Base-by-base conservation (phyloP, 176 grass and related monocot genomes). In the Guadua angustifolia region DNA sequence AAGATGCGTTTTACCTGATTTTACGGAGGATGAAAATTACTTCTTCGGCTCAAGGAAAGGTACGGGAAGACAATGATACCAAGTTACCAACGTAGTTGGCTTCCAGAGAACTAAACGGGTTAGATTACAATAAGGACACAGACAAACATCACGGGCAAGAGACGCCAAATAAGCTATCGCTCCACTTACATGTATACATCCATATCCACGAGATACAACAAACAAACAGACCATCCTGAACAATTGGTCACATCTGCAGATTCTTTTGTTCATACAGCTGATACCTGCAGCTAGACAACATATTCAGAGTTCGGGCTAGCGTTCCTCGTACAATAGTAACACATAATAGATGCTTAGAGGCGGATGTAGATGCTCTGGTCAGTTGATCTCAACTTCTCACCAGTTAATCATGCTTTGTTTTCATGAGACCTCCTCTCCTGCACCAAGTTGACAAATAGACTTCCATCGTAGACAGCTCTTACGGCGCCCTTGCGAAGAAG, bases 391-490 rank as follows among this genome's bases (percentile, higher is more conserved):
- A 65, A 83, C 58, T 51, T 83, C 38, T 64, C 35, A 62, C 24
- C 26, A 33, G 14, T 14, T 6, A 50, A 24, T 85, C 53, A 89
- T 76, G 62, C 21, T 16, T 74, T 14, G 44, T 51, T 88, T 69
- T 63, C 58, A 4, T 21, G 6, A 1, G 19, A 57, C 17, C 45
- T 65, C n/a, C 29, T 79, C 79, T 80, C 85, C 72, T 85, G 18
- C 83, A 80, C 93, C 85, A 93, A 14, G 73, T 73, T 69, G 53
- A 79, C 24, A 77, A 99, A 99, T 13, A 99, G 65, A 57, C 33
- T 87, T 32, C 96, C 96, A 69, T 99, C 93, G 56, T 94, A 99
- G 17, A 89, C 86, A 75, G 40, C 66, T 40, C 83, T 75, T 5
- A 69, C 59, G 72, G 77, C 75, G 4, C 92, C 93, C 81, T 91